Evolutionary conservation across 805 yeast species (phyloP).

Genomic region (Candida taoyuanica): DNA sequence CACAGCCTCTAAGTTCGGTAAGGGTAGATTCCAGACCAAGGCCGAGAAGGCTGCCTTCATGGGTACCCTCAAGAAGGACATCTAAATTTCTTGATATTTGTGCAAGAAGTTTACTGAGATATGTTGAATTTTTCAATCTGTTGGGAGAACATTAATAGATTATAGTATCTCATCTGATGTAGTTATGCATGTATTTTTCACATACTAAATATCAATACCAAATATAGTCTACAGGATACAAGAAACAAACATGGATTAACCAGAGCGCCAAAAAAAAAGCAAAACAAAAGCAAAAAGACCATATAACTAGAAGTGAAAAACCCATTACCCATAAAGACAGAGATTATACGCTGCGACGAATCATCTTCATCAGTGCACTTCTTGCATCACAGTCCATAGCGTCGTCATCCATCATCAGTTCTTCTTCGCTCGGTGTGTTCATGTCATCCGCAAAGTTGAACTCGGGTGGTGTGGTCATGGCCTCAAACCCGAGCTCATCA

Average conservation of each 20-base stretch:
- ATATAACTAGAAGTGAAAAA: background rate
- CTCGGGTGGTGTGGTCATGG: slow-evolving; percentile 4
- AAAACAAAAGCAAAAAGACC: too few species aligned
- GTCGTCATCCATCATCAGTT: slow-evolving; percentile 16
- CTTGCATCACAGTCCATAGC: slow-evolving; percentile 25
- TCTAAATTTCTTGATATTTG: slow-evolving; percentile 36
- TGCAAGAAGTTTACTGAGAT: slow-evolving; percentile 7
- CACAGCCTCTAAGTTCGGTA: slow-evolving; percentile 99
- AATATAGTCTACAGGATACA: too few species aligned
- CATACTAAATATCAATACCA: too few species aligned
- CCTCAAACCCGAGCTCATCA: slow-evolving; percentile 13
- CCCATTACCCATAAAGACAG: background rate
- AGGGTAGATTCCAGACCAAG: slow-evolving; percentile 99
- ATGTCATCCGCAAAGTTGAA: slow-evolving; percentile 6
- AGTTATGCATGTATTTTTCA: background rate
- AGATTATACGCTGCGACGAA: slow-evolving; percentile 24
- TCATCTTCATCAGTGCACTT: slow-evolving; percentile 26
- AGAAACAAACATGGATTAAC: too few species aligned
- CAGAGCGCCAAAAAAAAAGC: too few species aligned
- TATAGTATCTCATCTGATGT: slow-evolving; percentile 4
- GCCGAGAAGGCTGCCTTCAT: slow-evolving; percentile 99
- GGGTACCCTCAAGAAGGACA: slow-evolving; percentile 99
- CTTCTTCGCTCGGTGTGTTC: slow-evolving; percentile 13
- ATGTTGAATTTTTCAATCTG: slow-evolving; percentile 6
- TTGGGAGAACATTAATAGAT: too few species aligned